Evolutionary conservation across 495 filamentous ascomycete genomes (phyloP), one percentile per base, ranked within the genome.

Genomic region (Penicillium silybi): DNA sequence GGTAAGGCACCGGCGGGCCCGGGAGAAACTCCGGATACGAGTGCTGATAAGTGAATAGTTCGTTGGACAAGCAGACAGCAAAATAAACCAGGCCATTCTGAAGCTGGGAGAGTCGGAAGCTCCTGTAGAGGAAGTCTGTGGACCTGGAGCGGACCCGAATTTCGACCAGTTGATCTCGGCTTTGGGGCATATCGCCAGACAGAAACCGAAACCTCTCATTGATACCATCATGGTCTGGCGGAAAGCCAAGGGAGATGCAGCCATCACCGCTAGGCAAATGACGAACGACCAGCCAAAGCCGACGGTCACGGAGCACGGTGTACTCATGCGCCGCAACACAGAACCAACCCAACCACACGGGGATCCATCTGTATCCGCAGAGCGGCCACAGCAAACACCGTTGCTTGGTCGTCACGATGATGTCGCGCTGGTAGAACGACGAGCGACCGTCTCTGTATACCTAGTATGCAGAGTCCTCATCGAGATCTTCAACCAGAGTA

Each of bases 201-300:
- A 88, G 59, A 96, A 97, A 58, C 95, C 93, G 4, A 96, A 92
- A 59, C 87, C 89, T n/a, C 68, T 98, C 47, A 96, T 98, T 57
- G 92, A 97, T 68, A 89, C 89, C 9, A 87, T 97, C 54, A 97
- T 98, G 90, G 82, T 90, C 18, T 98, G 93, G 93, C 82, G 95
- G 37, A 96, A 96, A 67, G 85, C 80, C 37, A 96, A 96, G 70
- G 92, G 91, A 57, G 93, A 97, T 69, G 84, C 88, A 10, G 89
- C 90, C 23, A 82, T 79, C 43, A 65, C 67, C 17, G 80, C 80
- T 22, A 75, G 82, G 40, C 72, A 75, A 20, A 80, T 86, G 59
- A 73, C 88, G 32, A 84, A 84, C 25, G 63, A 66, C 46, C 83
- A 70, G 63, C 41, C 70, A 37, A 72, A 72, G 35, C 52, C 61